Base-by-base conservation (phyloP, 805 yeast species). In the Hanseniaspora guilliermondii region DNA sequence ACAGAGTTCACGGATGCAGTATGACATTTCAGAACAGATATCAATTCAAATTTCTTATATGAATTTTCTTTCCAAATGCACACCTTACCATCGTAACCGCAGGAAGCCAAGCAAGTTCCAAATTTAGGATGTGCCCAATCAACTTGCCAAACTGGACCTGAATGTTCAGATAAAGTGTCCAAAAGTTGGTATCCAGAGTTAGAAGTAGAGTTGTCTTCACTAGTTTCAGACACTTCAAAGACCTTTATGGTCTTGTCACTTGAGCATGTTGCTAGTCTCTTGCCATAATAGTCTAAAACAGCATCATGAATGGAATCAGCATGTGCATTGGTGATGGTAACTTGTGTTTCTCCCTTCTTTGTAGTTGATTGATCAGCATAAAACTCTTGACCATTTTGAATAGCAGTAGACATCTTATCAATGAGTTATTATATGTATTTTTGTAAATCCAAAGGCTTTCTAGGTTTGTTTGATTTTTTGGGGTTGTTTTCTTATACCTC, bases 61-160 rank as follows among this genome's bases (percentile, higher is more conserved):
- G 45, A 16, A 62, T 87, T 96, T 69, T 91, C 96, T 65, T 87
- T 84, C 98, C 98, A 93, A 62, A 93, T 81, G 58, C 89, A 72
- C 17, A 87, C 97, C 64, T 85, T 85, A 53, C 98, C 98, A 66
- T 93, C 97, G 65, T 87, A 93, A 1, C 96, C 87, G 61, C 95
- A 87, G 25, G 95, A 84, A 1, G 98, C 98, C 59, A 93, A 75
- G 59, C 91, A 87, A 14, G 87, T 83, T 39, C 98, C 98, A 65
- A 91, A 93, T 68, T 91, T 91, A 33, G 98, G 98, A 67, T 93
- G 98, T 2, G 97, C 97, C 98, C 98, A 93, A 53, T 87, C 80
- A 21, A 88, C 95, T 71, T 91, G 96, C 98, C 98, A 93, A 47
- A 93, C 97, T 12, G 98, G 97, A 35, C 97, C 98, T 58, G 88